Evolutionary conservation across 2,329 filamentous ascomycete species (phyloP).

Genomic region (Penicillium sp.): DNA sequence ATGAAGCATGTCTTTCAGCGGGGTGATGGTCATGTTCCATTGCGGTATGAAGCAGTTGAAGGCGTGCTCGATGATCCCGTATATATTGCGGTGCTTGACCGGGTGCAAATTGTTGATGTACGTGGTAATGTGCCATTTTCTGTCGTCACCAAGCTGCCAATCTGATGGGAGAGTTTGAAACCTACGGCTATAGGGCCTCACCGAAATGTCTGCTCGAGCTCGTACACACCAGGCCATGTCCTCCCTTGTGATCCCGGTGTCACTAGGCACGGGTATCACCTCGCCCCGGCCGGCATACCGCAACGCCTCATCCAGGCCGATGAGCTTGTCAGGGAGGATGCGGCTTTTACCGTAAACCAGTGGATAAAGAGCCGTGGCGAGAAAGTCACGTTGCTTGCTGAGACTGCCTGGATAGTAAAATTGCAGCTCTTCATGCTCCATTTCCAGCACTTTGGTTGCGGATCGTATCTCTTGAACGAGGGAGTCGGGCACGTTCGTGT

Average conservation of each 20-base stretch:
- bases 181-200: slow-evolving; percentile 34
- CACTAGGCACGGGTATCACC: slow-evolving; percentile 28
- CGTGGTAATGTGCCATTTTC: slow-evolving; percentile 38
- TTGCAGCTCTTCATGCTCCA: slow-evolving; percentile 53
- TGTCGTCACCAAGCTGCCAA: slow-evolving; percentile 35
- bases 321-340: slow-evolving; percentile 30
- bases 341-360: slow-evolving; percentile 46
- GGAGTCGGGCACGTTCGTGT: slow-evolving; percentile 47
- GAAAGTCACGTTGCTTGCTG: slow-evolving; percentile 62
- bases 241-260: slow-evolving; percentile 36
- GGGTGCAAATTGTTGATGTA: slow-evolving; percentile 56
- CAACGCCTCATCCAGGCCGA: slow-evolving; percentile 33
- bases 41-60: slow-evolving; percentile 35
- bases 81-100: slow-evolving; percentile 36
- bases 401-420: slow-evolving; percentile 66
- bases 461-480: slow-evolving; percentile 49
- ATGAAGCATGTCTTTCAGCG: slow-evolving; percentile 37
- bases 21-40: slow-evolving; percentile 34
- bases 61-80: slow-evolving; percentile 42
- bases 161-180: slow-evolving; percentile 55
- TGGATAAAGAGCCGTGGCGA: slow-evolving; percentile 68
- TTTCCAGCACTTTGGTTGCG: slow-evolving; percentile 55
- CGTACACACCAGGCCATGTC: slow-evolving; percentile 36
- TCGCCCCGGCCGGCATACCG: slow-evolving; percentile 28
- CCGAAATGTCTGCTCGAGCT: slow-evolving; percentile 31